Percentiles rank a stretch among this genome's conserved stretches.
Conservation (phyloP, 1,139 yeast genomes). For the Scheffersomyces quercinus region DNA sequence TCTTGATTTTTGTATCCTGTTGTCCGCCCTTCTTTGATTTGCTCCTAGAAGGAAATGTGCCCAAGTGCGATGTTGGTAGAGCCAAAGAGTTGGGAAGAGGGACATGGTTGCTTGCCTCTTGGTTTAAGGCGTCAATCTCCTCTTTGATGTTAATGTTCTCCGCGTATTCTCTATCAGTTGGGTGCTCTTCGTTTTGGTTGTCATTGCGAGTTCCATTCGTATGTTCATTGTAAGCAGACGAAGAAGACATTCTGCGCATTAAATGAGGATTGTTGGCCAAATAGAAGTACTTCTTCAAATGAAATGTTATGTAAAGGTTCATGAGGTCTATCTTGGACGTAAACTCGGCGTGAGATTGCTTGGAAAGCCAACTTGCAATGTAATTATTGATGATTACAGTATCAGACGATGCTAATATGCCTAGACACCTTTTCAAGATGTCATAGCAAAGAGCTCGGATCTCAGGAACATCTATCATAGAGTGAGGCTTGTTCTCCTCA, state of each 20-base stretch:
- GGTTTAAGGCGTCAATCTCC: conserved; percentile 11
- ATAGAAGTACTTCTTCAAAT: conserved; percentile 44
- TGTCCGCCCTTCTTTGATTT: conserved; percentile 20
- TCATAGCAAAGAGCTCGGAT: conserved; percentile 61
- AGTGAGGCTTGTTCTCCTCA: conserved; percentile 14
- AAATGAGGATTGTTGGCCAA: conserved; percentile 36
- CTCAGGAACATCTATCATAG: conserved; percentile 50
- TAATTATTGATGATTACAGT: conserved; percentile 39
- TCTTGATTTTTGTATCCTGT: conserved; percentile 46
- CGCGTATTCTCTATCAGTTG: conserved; percentile 13
- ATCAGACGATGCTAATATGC: conserved; percentile 58
- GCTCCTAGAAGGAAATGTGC: conserved; percentile 1
- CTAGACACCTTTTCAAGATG: conserved; percentile 63
- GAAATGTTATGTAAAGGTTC: conserved; percentile 67
- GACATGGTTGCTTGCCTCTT: not conserved
- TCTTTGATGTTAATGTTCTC: conserved; percentile 17
- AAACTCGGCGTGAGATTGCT: conserved; percentile 41
- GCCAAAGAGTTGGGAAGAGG: conserved; percentile 4
- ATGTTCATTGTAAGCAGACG: conserved; percentile 1
- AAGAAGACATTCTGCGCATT: conserved; percentile 13
- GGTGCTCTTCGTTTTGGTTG: not conserved
- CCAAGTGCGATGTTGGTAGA: not conserved
- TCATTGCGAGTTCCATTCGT: conserved; percentile 2
- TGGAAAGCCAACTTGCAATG: conserved; percentile 60
- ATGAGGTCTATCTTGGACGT: conserved; percentile 51